Conservation (phyloP, 2,329 filamentous ascomycete species). For the Clarireedia sp. region DNA sequence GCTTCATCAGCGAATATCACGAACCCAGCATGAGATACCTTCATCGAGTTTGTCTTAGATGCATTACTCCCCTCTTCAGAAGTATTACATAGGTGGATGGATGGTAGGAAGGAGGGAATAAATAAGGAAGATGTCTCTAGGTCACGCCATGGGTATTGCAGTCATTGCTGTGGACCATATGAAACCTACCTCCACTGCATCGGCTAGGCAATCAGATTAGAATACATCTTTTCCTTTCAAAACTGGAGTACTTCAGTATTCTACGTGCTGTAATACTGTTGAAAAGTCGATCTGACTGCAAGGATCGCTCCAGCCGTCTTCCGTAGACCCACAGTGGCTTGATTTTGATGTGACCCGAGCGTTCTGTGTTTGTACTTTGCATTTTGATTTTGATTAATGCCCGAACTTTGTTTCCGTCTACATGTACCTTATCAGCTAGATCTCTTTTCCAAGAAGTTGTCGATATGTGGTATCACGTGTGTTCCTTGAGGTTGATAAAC, state of each 20-base stretch:
- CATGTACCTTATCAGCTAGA: too few species aligned
- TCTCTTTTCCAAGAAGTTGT: too few species aligned
- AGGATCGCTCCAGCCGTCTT: too few species aligned
- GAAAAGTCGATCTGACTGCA: too few species aligned
- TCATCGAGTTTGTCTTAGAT: not conserved
- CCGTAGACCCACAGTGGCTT: too few species aligned
- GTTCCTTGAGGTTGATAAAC: too few species aligned
- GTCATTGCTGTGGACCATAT: not conserved
- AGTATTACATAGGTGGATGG: not conserved
- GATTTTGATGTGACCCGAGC: too few species aligned
- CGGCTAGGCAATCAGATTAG: not conserved
- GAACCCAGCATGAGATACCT: conserved; percentile 7
- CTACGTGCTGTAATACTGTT: too few species aligned
- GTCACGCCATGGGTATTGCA: not conserved
- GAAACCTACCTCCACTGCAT: not conserved
- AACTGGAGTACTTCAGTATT: not conserved
- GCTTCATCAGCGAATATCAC: not conserved
- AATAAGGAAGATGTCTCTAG: not conserved
- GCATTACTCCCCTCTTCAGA: conserved; percentile 8
- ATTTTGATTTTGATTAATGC: too few species aligned
- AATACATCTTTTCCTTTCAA: not conserved
- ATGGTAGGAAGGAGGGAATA: not conserved
- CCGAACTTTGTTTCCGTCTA: too few species aligned
- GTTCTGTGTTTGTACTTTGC: too few species aligned
- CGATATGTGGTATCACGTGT: too few species aligned